phyloP scores from a whole-genome alignment of 2,329 filamentous ascomycete genomes.

The Blastomyces gilchristii region DNA sequence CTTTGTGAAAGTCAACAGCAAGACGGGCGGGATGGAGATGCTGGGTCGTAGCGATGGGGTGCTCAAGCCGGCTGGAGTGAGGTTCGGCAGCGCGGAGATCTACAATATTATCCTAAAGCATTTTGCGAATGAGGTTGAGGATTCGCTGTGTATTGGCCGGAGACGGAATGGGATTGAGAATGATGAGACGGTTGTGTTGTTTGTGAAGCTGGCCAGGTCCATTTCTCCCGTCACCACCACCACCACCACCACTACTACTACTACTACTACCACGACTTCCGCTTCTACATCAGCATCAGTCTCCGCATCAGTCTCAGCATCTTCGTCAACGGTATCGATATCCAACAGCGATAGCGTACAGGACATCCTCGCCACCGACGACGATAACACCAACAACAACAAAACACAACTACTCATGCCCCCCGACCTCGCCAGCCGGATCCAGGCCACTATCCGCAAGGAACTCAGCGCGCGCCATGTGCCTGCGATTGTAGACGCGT shows the following conservation, averaged over 20 bases:
- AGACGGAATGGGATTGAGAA: slow-evolving; percentile 56
- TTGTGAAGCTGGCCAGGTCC: slow-evolving; percentile 59
- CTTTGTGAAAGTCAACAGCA: slow-evolving; percentile 63
- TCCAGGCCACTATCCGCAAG: slow-evolving; percentile 59
- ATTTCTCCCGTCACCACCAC: no score
- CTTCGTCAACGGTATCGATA: slow-evolving; percentile 12
- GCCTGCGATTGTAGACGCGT: slow-evolving; percentile 70
- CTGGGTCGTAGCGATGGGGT: slow-evolving; percentile 86
- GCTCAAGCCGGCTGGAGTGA: slow-evolving; percentile 79
- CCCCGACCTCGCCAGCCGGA: slow-evolving; percentile 49
- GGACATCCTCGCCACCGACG: not conserved
- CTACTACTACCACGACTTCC: slow-evolving; percentile 9
- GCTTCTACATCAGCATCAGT: not conserved
- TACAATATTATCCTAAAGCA: slow-evolving; percentile 86
- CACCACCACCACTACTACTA: slow-evolving; percentile 8
- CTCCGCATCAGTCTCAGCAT: not conserved
- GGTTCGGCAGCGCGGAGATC: slow-evolving; percentile 90
- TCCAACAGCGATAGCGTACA: slow-evolving; percentile 2
- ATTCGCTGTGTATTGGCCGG: slow-evolving; percentile 79
- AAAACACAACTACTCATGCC: slow-evolving; percentile 40
- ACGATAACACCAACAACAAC: slow-evolving; percentile 34
- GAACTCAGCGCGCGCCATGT: slow-evolving; percentile 86
- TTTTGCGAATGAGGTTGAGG: slow-evolving; percentile 67
- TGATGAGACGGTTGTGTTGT: slow-evolving; percentile 81
- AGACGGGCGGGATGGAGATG: slow-evolving; percentile 75